Evolutionary conservation across 192 early-diverging fungal genomes (phyloP).

Genomic region (Podila minutissima): DNA sequence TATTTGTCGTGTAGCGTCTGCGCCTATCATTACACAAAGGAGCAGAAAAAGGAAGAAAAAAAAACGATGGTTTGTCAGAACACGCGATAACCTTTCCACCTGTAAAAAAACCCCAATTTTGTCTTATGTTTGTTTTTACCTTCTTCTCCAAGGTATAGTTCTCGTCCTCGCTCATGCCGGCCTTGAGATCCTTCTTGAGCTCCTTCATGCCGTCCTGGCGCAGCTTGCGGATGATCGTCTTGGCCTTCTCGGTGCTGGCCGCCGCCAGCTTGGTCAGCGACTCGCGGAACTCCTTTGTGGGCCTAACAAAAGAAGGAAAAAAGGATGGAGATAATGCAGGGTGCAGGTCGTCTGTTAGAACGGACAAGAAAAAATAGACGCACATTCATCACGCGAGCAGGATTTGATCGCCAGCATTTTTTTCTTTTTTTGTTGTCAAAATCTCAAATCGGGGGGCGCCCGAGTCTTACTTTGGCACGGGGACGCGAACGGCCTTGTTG

Average conservation of each 20-base stretch:
- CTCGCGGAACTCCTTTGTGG: conserved; percentile 81
- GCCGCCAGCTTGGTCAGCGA: conserved; percentile 71
- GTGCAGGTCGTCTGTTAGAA: background rate
- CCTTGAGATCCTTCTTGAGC: conserved; percentile 71
- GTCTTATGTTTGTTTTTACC: conserved; percentile 41
- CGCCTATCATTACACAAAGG: conserved; percentile 40
- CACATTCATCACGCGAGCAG: background rate
- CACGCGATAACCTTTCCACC: background rate
- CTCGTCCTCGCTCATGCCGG: conserved; percentile 64
- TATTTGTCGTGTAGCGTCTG: conserved; percentile 72
- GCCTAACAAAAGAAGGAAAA: conserved; percentile 36
- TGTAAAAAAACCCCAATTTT: no score
- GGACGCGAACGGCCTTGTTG: conserved; percentile 74
- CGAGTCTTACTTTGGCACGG: conserved; percentile 77
- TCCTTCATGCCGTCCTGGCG: conserved; percentile 81
- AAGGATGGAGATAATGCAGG: conserved; percentile 14
- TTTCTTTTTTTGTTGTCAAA: no score
- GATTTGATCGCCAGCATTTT: background rate
- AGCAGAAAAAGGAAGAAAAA: background rate
- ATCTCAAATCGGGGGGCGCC: no score
- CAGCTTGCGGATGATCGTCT: conserved; percentile 69
- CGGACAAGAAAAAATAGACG: background rate
- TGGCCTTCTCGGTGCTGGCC: conserved; percentile 72
- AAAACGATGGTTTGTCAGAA: background rate
- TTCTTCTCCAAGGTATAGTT: conserved; percentile 65